Conservation (phyloP, 2,329 filamentous ascomycete genomes). For the Clarireedia paspali region DNA sequence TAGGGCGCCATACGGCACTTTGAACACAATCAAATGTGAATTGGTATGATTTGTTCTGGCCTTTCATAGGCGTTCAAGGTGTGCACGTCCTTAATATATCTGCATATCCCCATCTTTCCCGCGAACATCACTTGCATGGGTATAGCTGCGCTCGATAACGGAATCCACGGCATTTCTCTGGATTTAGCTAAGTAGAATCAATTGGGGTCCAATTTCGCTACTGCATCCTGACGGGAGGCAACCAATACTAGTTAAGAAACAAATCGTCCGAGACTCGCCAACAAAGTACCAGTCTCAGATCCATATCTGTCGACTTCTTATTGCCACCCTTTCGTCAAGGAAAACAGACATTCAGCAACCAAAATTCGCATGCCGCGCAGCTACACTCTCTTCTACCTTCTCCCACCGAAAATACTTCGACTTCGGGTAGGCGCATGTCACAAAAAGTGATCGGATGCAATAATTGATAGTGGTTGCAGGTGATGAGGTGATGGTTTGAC, state of each 20-base stretch:
- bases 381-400: conserved; percentile 10
- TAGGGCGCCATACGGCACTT: not conserved
- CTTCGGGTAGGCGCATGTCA: conserved; percentile 10
- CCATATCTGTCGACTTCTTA: not conserved
- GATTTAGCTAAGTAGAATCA: not conserved
- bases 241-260: not conserved
- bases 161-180: conserved; percentile 1
- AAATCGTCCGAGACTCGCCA: not conserved
- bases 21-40: not conserved
- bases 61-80: not conserved
- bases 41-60: not conserved
- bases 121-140: conserved; percentile 4
- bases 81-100: not conserved
- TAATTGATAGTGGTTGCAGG: conserved; percentile 21
- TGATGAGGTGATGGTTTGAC: conserved; percentile 25
- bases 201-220: not conserved
- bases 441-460: conserved; percentile 20
- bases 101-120: conserved; percentile 2
- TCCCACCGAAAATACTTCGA: conserved; percentile 8
- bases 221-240: not conserved
- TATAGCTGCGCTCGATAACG: conserved; percentile 4
- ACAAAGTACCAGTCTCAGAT: not conserved
- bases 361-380: not conserved
- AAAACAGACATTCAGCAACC: not conserved
- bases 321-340: not conserved